Conservation (phyloP, 345 rosid species). For the Rhodamnia rubescens region DNA sequence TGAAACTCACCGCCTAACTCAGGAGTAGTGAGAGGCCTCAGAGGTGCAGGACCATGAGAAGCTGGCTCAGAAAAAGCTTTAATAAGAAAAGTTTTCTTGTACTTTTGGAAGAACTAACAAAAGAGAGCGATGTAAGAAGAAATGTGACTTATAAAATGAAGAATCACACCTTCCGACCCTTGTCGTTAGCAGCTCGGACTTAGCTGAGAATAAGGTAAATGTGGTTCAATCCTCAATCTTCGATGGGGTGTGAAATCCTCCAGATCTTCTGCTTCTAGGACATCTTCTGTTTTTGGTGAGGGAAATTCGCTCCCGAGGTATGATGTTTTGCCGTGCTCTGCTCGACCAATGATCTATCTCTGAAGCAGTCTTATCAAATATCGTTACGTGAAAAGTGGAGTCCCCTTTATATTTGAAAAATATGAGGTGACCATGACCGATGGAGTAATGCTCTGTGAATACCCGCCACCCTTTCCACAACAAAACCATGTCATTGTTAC, state of each 20-base stretch:
- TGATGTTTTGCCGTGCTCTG: neutral
- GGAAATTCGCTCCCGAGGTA: neutral
- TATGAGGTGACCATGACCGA: neutral
- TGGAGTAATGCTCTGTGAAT: neutral
- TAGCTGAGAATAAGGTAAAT: neutral
- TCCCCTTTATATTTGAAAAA: neutral
- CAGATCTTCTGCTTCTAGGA: neutral
- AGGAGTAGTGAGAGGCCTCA: no score
- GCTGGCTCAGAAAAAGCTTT: no score
- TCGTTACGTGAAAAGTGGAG: neutral
- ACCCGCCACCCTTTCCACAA: neutral
- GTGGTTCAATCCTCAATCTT: neutral
- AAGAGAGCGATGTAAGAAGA: neutral
- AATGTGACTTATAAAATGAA: neutral
- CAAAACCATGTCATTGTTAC: neutral
- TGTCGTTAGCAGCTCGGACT: neutral
- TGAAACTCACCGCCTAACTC: no score
- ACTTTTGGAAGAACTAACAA: neutral
- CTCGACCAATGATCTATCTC: neutral
- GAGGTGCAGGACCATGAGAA: no score
- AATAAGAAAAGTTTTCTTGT: no score
- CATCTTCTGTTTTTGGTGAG: neutral
- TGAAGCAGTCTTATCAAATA: neutral
- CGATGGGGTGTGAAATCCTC: neutral
- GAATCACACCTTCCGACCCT: neutral